Percentiles rank a stretch among this genome's conserved stretches.
Conservation (phyloP, 2,329 filamentous ascomycete species). For the Botrytis medusae region DNA sequence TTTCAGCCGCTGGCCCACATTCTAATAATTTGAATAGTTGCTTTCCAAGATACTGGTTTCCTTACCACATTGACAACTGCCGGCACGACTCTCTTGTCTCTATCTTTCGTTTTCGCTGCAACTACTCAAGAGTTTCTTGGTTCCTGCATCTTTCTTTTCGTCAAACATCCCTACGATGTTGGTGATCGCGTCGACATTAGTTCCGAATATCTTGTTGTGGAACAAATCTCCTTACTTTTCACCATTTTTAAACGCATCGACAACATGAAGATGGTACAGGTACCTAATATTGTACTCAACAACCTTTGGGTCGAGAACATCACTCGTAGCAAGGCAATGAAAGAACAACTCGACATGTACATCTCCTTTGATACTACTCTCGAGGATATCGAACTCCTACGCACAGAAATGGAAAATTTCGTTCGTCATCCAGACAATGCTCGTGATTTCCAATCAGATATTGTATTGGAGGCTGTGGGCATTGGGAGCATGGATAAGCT, state of each 20-base stretch:
- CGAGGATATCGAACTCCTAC: conserved; percentile 83
- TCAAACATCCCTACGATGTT: conserved; percentile 97
- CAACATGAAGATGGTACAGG: conserved; percentile 72
- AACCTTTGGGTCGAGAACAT: conserved; percentile 95
- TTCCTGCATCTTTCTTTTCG: conserved; percentile 96
- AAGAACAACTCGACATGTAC: conserved; percentile 73
- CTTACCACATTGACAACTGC: conserved; percentile 83
- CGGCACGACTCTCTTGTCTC: conserved; percentile 84
- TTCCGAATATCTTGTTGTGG: conserved; percentile 71
- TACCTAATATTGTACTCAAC: conserved; percentile 91
- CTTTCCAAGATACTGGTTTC: conserved; percentile 85
- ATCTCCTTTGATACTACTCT: conserved; percentile 85
- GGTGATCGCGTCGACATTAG: conserved; percentile 88
- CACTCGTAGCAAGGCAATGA: conserved; percentile 87
- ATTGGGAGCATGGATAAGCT: conserved; percentile 88
- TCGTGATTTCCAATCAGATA: conserved; percentile 85
- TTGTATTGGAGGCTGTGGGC: conserved; percentile 74
- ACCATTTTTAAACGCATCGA: conserved; percentile 85
- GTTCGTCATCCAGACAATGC: conserved; percentile 80
- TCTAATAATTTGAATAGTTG: conserved; percentile 52
- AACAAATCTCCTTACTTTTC: conserved; percentile 91
- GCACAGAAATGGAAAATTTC: conserved; percentile 80
- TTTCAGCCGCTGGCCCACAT: conserved; percentile 16
- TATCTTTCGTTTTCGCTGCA: conserved; percentile 95
- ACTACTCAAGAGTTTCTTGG: conserved; percentile 95